Conservation (phyloP, 495 filamentous ascomycete species). For the Lophiostoma macrostomum region DNA sequence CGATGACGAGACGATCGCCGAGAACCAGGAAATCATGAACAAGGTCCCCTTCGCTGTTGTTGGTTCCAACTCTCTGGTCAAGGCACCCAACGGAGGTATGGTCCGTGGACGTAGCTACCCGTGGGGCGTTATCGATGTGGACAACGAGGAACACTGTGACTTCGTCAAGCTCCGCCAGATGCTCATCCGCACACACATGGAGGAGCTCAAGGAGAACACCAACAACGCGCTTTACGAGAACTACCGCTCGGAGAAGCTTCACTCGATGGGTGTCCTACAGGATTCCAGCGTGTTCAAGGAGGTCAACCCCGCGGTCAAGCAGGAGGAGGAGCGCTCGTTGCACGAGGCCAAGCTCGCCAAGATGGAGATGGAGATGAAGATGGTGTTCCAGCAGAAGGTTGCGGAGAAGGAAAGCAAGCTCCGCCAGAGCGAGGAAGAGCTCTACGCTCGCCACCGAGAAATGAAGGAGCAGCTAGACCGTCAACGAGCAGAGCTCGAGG, state of each 20-base stretch:
- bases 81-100: slow-evolving; percentile 85
- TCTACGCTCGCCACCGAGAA: slow-evolving; percentile 95
- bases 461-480: slow-evolving; percentile 99
- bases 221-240: slow-evolving; percentile 99
- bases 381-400: slow-evolving; percentile 99
- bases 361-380: slow-evolving; percentile 99
- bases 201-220: slow-evolving; percentile 99
- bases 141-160: slow-evolving; percentile 99
- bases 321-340: slow-evolving; percentile 94
- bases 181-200: slow-evolving; percentile 99
- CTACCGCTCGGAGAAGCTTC: slow-evolving; percentile 98
- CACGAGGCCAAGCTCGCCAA: slow-evolving; percentile 99
- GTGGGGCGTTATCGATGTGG: slow-evolving; percentile 98
- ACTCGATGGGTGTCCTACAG: slow-evolving; percentile 95
- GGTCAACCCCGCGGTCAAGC: slow-evolving; percentile 99
- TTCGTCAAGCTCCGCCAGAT: slow-evolving; percentile 99
- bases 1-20: slow-evolving; percentile 98
- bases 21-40: slow-evolving; percentile 99
- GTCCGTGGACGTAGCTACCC: slow-evolving; percentile 96
- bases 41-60: slow-evolving; percentile 99
- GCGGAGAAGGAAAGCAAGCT: slow-evolving; percentile 99
- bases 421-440: slow-evolving; percentile 97
- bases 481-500: slow-evolving; percentile 89
- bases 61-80: slow-evolving; percentile 90
- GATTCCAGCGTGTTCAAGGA: slow-evolving; percentile 99